Evolutionary conservation across 495 filamentous ascomycete species (phyloP).

Genomic region (Hyphodiscus hymeniophilus): DNA sequence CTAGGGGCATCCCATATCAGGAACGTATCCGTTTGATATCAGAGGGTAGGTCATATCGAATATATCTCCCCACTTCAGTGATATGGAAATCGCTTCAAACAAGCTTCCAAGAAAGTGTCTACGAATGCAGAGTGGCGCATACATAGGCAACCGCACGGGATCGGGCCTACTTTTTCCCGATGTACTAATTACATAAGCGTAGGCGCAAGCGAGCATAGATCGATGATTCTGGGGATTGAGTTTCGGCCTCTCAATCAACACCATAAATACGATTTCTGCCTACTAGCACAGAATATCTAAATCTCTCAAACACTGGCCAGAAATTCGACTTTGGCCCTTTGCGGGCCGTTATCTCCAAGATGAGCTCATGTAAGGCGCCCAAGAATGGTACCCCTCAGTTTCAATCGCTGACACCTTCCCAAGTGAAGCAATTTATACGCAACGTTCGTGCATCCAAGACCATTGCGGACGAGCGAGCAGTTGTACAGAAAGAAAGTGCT

Average conservation of each 20-base stretch:
- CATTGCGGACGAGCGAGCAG: slow-evolving; percentile 94
- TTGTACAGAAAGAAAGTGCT: slow-evolving; percentile 98
- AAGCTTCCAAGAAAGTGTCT: no score
- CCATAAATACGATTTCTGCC: no score
- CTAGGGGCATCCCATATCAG: no score
- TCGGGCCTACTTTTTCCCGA: no score
- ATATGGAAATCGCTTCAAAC: no score
- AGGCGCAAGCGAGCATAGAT: background rate
- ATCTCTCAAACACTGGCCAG: slow-evolving; percentile 6
- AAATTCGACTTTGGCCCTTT: slow-evolving; percentile 15
- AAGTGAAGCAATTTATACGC: slow-evolving; percentile 99
- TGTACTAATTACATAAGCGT: no score
- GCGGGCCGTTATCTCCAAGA: slow-evolving; percentile 31
- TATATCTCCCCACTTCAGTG: no score
- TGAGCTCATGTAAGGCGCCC: slow-evolving; percentile 57
- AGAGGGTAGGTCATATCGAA: no score
- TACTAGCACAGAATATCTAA: background rate
- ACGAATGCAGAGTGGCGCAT: no score
- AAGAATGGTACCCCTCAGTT: slow-evolving; percentile 16
- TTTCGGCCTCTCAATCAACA: no score
- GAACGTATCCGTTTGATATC: no score
- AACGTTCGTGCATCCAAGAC: slow-evolving; percentile 98
- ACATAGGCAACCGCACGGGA: no score
- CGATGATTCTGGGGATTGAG: background rate
- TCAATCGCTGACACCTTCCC: slow-evolving; percentile 18